Conservation (phyloP, 192 early-diverging fungal species). For the Gryganskiella cystojenkinii region DNA sequence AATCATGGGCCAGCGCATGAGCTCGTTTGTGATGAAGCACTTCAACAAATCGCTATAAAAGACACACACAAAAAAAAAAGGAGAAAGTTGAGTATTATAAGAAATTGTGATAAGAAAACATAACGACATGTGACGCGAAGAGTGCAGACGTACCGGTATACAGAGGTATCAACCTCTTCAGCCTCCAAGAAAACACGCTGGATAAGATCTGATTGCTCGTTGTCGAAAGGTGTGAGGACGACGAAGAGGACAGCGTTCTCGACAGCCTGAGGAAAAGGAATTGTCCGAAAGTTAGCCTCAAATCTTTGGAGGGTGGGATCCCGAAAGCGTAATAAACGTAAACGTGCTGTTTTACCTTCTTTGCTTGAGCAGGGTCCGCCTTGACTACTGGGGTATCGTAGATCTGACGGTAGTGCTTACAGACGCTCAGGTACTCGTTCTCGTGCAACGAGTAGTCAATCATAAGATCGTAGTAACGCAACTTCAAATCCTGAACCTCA, state of each 20-base stretch:
- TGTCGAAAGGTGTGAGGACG: constrained; percentile 91
- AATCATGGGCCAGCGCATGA: constrained; percentile 96
- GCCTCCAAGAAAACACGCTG: constrained; percentile 88
- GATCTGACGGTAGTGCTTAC: constrained; percentile 93
- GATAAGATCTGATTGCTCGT: constrained; percentile 96
- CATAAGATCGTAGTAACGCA: constrained; percentile 97
- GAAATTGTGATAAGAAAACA: neutral
- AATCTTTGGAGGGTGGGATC: no score
- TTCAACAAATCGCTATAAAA: constrained; percentile 79
- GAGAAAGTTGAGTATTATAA: neutral
- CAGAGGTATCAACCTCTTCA: constrained; percentile 76
- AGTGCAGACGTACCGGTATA: constrained; percentile 70
- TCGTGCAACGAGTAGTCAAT: constrained; percentile 94
- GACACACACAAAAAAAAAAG: neutral
- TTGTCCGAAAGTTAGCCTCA: neutral
- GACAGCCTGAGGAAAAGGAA: constrained; percentile 62
- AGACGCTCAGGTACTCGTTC: constrained; percentile 87
- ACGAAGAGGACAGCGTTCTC: constrained; percentile 88
- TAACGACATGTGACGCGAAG: neutral
- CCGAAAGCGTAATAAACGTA: no score
- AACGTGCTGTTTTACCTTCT: constrained; percentile 67
- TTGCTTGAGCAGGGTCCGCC: constrained; percentile 82
- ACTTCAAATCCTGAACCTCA: constrained; percentile 91
- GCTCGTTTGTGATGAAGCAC: constrained; percentile 90
- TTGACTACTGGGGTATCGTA: constrained; percentile 88